Conservation (phyloP, 306 rosid species). For the Lagenaria siceraria region DNA sequence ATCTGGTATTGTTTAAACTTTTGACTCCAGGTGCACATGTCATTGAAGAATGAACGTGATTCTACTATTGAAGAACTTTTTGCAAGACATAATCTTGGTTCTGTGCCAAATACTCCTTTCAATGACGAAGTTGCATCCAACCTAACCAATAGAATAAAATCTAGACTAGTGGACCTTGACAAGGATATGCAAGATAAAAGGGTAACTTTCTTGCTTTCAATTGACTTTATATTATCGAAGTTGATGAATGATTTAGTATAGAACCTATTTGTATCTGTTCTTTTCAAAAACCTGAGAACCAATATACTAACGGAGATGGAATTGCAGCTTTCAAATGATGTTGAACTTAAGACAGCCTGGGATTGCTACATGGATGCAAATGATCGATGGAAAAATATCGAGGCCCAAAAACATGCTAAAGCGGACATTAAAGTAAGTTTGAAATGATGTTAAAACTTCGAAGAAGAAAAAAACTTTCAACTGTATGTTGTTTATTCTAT, state of each 20-base stretch:
- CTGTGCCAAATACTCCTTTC: conserved; percentile 59
- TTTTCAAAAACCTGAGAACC: not conserved
- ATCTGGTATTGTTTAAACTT: conserved; percentile 20
- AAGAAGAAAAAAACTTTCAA: not conserved
- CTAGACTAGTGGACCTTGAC: conserved; percentile 56
- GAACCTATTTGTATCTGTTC: not conserved
- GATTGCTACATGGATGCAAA: conserved; percentile 54
- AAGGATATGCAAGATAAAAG: conserved; percentile 65
- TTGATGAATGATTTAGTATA: not conserved
- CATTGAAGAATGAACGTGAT: conserved; percentile 73
- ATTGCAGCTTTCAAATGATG: conserved; percentile 49
- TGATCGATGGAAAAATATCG: conserved; percentile 46
- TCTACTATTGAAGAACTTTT: conserved; percentile 42
- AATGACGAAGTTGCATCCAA: conserved; percentile 45
- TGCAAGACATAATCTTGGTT: conserved; percentile 53
- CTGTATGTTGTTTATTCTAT: not conserved
- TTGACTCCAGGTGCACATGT: conserved; percentile 50
- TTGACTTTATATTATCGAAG: not conserved
- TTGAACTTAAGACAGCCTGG: conserved; percentile 51
- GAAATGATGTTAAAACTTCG: not conserved
- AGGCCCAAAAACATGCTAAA: conserved; percentile 55
- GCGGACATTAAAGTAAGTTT: conserved; percentile 47
- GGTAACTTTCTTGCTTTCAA: conserved; percentile 23
- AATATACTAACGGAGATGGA: conserved; percentile 8
- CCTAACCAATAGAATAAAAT: conserved; percentile 55